Conservation (phyloP, 768 basidiomycete genomes). For the Collybiopsis luxurians region DNA sequence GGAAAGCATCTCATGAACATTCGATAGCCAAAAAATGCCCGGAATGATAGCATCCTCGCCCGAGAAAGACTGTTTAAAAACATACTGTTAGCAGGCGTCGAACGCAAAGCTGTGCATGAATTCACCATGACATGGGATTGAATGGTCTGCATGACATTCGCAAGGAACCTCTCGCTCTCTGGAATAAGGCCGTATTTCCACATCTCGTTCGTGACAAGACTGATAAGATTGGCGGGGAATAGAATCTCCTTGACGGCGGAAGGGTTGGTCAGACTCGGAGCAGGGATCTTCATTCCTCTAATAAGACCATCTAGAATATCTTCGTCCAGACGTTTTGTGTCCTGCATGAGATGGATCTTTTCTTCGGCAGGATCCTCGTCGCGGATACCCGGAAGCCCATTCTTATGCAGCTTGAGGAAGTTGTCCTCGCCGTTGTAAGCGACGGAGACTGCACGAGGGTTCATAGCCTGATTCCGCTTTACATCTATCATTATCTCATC, state of each 20-base stretch:
- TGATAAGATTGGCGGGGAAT: constrained; percentile 98
- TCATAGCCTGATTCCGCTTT: constrained; percentile 66
- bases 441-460: constrained; percentile 84
- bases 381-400: constrained; percentile 69
- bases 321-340: constrained; percentile 85
- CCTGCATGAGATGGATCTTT: constrained; percentile 91
- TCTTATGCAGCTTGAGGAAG: constrained; percentile 58
- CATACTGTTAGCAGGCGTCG: constrained; percentile 9
- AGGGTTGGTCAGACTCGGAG: constrained; percentile 85
- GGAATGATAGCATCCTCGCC: constrained; percentile 96
- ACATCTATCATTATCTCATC: constrained; percentile 77
- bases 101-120: constrained; percentile 12
- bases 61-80: constrained; percentile 64
- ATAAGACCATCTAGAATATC: constrained; percentile 91
- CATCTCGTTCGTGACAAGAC: constrained; percentile 99
- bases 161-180: constrained; percentile 96
- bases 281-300: constrained; percentile 89
- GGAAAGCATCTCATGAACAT: constrained; percentile 98
- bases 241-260: constrained; percentile 96
- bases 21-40: constrained; percentile 99
- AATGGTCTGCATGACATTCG: constrained; percentile 98
- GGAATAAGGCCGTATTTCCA: constrained; percentile 98
- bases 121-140: constrained; percentile 97
- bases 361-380: constrained; percentile 92
- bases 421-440: constrained; percentile 84